Conservation (phyloP, 2,329 filamentous ascomycete species). For the Karstenula rhodostoma region DNA sequence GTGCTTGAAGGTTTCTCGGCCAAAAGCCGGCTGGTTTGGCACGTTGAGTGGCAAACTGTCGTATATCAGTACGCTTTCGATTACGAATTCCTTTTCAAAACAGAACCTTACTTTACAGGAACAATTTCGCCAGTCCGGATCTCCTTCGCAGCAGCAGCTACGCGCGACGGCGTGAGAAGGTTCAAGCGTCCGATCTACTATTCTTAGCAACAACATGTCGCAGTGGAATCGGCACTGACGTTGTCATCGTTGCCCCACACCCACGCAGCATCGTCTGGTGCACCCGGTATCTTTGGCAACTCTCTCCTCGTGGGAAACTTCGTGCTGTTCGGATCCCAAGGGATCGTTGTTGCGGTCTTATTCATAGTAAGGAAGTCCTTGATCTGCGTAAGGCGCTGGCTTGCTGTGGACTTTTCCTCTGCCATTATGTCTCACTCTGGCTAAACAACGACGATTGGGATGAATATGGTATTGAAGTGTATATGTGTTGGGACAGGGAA, state of each 20-base stretch:
- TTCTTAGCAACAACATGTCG: not conserved
- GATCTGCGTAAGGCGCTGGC: constrained; percentile 52
- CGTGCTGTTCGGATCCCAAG: constrained; percentile 63
- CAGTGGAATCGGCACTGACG: constrained; percentile 35
- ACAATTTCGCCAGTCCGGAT: constrained; percentile 65
- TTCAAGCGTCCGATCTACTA: constrained; percentile 61
- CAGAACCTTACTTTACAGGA: constrained; percentile 57
- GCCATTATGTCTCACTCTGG: constrained; percentile 34
- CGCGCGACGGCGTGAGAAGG: constrained; percentile 63
- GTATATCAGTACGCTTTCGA: constrained; percentile 15
- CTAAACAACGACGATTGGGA: too few species aligned
- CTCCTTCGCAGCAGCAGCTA: constrained; percentile 62
- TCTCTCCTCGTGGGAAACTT: constrained; percentile 63
- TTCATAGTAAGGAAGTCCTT: constrained; percentile 56
- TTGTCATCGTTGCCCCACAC: constrained; percentile 66
- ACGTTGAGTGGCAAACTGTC: constrained; percentile 60
- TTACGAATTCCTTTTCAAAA: too few species aligned
- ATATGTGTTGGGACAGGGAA: too few species aligned
- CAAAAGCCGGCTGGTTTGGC: constrained; percentile 62
- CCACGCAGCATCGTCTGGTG: constrained; percentile 66
- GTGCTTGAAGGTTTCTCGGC: constrained; percentile 62
- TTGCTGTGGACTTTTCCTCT: constrained; percentile 43
- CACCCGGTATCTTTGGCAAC: constrained; percentile 60
- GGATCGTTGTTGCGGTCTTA: constrained; percentile 58
- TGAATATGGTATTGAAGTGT: too few species aligned